phyloP scores from a whole-genome alignment of 2,329 filamentous ascomycete genomes.

The Trichophyton equinum region DNA sequence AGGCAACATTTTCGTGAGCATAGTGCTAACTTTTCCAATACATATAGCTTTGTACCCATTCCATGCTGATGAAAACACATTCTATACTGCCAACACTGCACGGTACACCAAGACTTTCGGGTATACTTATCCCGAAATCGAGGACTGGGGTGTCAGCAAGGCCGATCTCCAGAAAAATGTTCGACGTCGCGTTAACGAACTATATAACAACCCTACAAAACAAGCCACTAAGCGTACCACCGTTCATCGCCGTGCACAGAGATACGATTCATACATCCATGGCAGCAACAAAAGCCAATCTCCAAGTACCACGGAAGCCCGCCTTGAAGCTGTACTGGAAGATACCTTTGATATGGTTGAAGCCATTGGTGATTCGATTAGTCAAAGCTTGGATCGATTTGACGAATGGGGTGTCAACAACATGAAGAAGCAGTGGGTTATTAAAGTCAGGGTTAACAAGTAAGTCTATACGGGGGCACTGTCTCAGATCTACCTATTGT shows the following conservation, averaged over 20 bases:
- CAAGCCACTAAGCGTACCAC: constrained; percentile 18
- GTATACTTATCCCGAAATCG: constrained; percentile 62
- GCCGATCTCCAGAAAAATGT: constrained; percentile 33
- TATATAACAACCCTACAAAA: constrained; percentile 39
- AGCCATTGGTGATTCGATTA: constrained; percentile 10
- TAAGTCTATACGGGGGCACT: constrained; percentile 3
- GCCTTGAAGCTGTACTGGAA: constrained; percentile 9
- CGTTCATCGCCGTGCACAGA: constrained; percentile 8
- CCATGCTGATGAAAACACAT: constrained; percentile 43
- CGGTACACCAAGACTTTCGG: constrained; percentile 51
- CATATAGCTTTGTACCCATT: constrained; percentile 51
- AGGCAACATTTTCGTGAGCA: background rate
- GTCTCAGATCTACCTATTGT: background rate
- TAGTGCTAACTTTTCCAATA: background rate
- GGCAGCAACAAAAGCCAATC: background rate
- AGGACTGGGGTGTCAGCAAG: constrained; percentile 28
- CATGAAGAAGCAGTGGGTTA: constrained; percentile 46
- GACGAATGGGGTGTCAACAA: constrained; percentile 20
- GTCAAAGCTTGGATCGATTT: constrained; percentile 12
- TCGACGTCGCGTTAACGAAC: constrained; percentile 43
- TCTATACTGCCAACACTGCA: constrained; percentile 55
- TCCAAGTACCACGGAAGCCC: constrained; percentile 12
- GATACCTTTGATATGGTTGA: constrained; percentile 11
- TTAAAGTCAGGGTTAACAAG: constrained; percentile 46
- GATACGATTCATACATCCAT: constrained; percentile 3